A percentile compares a stretch with the other conserved stretches of the same genome.
Conservation (phyloP, 306 rosid species). For the Boehmeria nivea region DNA sequence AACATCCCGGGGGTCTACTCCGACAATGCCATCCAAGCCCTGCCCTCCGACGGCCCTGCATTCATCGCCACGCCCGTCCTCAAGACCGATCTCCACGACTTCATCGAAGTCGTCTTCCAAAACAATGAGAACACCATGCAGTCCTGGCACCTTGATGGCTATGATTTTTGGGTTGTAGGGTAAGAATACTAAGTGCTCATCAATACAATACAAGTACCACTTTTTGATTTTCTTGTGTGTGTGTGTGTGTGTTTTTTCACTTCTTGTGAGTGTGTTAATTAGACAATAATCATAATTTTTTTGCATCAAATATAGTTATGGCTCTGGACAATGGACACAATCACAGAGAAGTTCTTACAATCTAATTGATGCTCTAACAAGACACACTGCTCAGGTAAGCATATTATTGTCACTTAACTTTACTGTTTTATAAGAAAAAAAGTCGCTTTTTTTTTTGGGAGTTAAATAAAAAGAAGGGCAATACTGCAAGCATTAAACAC, state of each 20-base stretch:
- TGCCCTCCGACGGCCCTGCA: conserved; percentile 55
- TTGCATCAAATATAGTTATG: conserved; percentile 43
- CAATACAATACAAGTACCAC: no score
- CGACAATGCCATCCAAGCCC: conserved; percentile 43
- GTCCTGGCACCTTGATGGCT: conserved; percentile 93
- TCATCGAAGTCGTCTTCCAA: conserved; percentile 80
- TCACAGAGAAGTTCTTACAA: conserved; percentile 59
- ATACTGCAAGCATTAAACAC: no score
- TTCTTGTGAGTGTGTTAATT: no score
- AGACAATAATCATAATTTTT: neutral
- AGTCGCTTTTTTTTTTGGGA: no score
- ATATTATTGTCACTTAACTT: neutral
- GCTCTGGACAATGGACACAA: conserved; percentile 65
- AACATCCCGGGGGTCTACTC: conserved; percentile 77
- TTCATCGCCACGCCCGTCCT: conserved; percentile 54
- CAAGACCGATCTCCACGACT: conserved; percentile 61
- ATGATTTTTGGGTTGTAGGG: conserved; percentile 97
- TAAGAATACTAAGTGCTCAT: no score
- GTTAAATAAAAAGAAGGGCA: no score
- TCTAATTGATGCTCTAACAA: conserved; percentile 75
- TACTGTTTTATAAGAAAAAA: no score
- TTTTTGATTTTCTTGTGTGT: no score
- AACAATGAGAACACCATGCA: conserved; percentile 72
- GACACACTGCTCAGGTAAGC: conserved; percentile 90
- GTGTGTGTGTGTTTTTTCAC: no score